Base-by-base conservation (phyloP, 306 rosid genomes). In the Abrus precatorius region DNA sequence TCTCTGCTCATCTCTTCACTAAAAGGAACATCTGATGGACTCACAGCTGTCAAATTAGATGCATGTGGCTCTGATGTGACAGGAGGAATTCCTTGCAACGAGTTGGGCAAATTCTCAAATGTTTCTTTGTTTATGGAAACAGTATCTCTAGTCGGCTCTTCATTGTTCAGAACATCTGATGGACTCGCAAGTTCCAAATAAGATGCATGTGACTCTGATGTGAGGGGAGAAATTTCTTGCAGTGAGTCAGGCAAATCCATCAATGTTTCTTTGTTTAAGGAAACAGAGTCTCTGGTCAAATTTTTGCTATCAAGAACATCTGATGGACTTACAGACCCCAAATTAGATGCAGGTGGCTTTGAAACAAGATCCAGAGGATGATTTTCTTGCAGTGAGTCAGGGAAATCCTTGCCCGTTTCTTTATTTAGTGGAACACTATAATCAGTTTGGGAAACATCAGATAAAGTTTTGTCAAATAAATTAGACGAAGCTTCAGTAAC, bases 111-210 rank as follows among this genome's bases (percentile, higher is more conserved):
- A 72, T 79, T 66, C 30, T 82, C 36, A 9, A 27, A 44, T 2
- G 62, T 50, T 78, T 86, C 91, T 82, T 63, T 60, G 53, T 82
- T 75, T 0, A 78, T 80, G 70, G 86, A 87, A 82, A 61, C 77
- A 40, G 79, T 10, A 68, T 88, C 83, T 45, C 79, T 6, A 20
- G 75, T 45, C 28, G 83, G 59, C 36, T 74, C 81, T 75, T 72
- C 47, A 4, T 61, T 57, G 41, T 71, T 44, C 33, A 69, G 56
- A 88, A 66, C 57, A 47, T 76, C 68, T 65, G 81, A 76, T 65
- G 53, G 53, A 49, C 78, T 12, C 11, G 2, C 14, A 33, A 41
- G 20, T 47, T 48, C 77, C n/a, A 57, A 76, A 69, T 45, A 56
- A 44, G 85, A 52, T 36, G 20, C 54, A 32, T 49, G 63, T 60